These are phyloP conservation scores for Myriosclerotinia scirpicola DNA, from an alignment of 2,329 filamentous ascomycete genomes.

Conservation along the genomic window DNA sequence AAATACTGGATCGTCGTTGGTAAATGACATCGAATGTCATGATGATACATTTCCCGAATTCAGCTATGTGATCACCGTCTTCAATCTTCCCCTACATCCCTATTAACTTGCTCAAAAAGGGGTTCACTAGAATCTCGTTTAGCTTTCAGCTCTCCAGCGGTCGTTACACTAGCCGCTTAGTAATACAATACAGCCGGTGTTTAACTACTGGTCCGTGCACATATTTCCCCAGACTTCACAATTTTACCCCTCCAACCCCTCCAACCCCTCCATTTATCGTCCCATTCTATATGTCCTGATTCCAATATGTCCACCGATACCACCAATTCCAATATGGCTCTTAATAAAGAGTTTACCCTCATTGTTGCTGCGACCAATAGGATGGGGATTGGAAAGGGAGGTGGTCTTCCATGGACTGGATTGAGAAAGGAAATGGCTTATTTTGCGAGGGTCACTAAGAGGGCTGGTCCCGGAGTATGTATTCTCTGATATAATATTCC, in stretches of 20 bases:
- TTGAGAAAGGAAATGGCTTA: conserved; percentile 92
- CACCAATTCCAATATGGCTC: conserved; percentile 24
- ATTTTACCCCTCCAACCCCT: conserved; percentile 16
- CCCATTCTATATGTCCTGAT: neutral
- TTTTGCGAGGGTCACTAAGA: conserved; percentile 84
- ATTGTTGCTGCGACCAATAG: conserved; percentile 87
- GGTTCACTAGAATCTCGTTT: too few species aligned
- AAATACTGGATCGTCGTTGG: too few species aligned
- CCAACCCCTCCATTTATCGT: conserved; percentile 3
- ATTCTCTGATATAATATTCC: neutral
- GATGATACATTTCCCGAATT: too few species aligned
- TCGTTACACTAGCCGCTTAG: neutral
- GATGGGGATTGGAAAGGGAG: conserved; percentile 83
- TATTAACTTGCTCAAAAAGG: too few species aligned
- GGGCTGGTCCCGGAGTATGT: conserved; percentile 45
- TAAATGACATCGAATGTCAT: too few species aligned
- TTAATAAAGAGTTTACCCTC: conserved; percentile 67
- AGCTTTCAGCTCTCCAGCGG: neutral
- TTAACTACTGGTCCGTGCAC: neutral
- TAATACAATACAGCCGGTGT: conserved; percentile 7
- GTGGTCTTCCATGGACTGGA: conserved; percentile 83
- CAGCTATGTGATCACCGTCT: too few species aligned
- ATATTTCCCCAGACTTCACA: conserved; percentile 17
- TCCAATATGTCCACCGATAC: conserved; percentile 7
- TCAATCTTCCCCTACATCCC: too few species aligned